Evolutionary conservation across 306 rosid genomes (phyloP), one percentile per base, ranked within the genome.

Genomic region (Ceratonia siliqua): DNA sequence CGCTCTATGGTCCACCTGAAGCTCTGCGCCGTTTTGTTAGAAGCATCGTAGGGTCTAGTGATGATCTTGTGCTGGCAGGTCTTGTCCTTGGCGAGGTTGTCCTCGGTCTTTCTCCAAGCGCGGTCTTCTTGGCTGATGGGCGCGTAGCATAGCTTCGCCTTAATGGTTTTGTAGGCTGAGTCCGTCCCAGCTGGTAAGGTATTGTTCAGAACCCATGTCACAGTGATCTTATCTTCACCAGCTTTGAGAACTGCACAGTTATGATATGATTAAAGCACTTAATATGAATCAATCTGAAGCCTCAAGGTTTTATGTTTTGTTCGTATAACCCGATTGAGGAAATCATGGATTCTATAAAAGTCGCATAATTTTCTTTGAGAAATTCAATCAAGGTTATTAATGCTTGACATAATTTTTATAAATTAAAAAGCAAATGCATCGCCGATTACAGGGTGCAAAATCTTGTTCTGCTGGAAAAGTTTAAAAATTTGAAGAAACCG

Each of bases 31-130:
- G 86, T 75, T 54, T 66, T 83, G 88, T 86, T 85, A 2, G 87
- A 53, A 45, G 88, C 76, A 76, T 82, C 76, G 85, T 92, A 95
- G 2, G 88, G 87, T 32, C 42, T 78, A 0, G 75, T 8, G 1
- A 87, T 82, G 56, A 95, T 84, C 57, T 66, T 52, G 81, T 83
- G 82, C 52, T 41, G 89, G 71, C 99, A 95, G 1, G 96, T 92
- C 85, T 89, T 95, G 93, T 92, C 98, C 82, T 80, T 86, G 1
- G 25, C 1, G 46, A 95, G 89, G 0, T 70, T 18, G n/a, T 90
- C 92, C 36, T 50, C 85, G 0, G 99, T 95, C 82, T 95, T 92
- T 57, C 99, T 89, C 99, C 99, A 95, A 2, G 64, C 79, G 65
- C 99, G 96, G 82, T 90, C 96, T 12, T 22, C 33, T 57, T 95